Evolutionary conservation across 2,329 filamentous ascomycete genomes (phyloP).

Genomic region (Penicillium aurantiogriseum): DNA sequence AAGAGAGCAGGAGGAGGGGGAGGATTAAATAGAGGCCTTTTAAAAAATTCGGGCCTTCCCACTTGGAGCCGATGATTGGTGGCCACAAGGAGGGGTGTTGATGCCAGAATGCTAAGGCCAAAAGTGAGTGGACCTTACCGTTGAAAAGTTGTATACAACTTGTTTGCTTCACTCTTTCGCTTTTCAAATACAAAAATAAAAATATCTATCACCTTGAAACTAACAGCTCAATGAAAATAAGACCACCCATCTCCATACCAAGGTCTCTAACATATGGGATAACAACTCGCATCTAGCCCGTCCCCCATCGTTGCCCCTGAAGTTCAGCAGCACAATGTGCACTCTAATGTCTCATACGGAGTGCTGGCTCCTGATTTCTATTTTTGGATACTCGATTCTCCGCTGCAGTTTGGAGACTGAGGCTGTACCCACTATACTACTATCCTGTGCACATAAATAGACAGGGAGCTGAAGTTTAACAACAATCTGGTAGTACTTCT

Average conservation of each 20-base stretch:
- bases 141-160: neutral
- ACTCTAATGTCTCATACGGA: neutral
- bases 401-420: neutral
- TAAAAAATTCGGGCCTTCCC: conserved; percentile 29
- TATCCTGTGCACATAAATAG: neutral
- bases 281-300: neutral
- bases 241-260: neutral
- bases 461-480: neutral
- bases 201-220: too few species aligned
- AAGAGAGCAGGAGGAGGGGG: conserved; percentile 15
- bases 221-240: too few species aligned
- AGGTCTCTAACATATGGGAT: neutral
- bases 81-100: conserved; percentile 7
- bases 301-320: neutral
- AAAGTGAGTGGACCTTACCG: neutral
- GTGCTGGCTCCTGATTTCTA: neutral
- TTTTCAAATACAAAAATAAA: neutral
- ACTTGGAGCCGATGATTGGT: conserved; percentile 7
- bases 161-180: neutral
- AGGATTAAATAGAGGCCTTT: conserved; percentile 45
- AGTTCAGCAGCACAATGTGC: neutral
- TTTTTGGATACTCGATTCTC: too few species aligned
- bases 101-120: conserved; percentile 4
- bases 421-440: neutral
- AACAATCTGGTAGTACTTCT: neutral